Evolutionary conservation across 2,329 filamentous ascomycete species (phyloP), one percentile per base, ranked within the genome.

Genomic region (Fusarium begoniae): DNA sequence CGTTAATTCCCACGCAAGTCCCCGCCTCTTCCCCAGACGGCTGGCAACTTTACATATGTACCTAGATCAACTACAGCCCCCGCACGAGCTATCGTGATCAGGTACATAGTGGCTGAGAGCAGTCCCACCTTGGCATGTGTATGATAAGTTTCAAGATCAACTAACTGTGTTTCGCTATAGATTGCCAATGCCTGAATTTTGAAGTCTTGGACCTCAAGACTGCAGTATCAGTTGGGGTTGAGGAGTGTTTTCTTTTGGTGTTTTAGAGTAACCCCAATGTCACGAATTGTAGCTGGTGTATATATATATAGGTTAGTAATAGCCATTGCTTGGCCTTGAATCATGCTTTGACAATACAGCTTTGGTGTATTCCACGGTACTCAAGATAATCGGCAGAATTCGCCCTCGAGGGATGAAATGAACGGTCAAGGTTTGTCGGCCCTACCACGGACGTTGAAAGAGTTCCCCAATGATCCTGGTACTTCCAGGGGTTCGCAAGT

Each of bases 401-500:
- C 26, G 32, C 17, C 47, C 55, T 66, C 48, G 44, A 66, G 26
- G 51, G 26, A 53, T 59, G 41, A 50, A 70, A 70, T 65, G 45
- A 45, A 43, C 64, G 67, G 63, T 69, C 62, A 72, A 66, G 48
- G 37, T 53, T 60, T 58, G 51, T 55, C 71, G 71, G 71, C 55
- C 63, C 59, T 74, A 74, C 59, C 67, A 65, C 72, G 72, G 72
- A 55, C 67, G 20, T 65, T 60, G 57, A 30, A 56, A 51, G 40
- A 69, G 8, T 55, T 62, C 67, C 69, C 67, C 67, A 74, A 69
- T 53, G 54, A 63, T 63, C 38, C 44, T 32, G 50, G 38, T 48
- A 72, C 57, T 47, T 58, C 45, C 71, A 74, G 68, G 68, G 72
- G 67, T 65, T 62, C 40, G 11, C 38, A 51, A 59, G 63, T 53